Evolutionary conservation across 2,329 filamentous ascomycete species (phyloP).

Genomic region (Trichoderma sp.): DNA sequence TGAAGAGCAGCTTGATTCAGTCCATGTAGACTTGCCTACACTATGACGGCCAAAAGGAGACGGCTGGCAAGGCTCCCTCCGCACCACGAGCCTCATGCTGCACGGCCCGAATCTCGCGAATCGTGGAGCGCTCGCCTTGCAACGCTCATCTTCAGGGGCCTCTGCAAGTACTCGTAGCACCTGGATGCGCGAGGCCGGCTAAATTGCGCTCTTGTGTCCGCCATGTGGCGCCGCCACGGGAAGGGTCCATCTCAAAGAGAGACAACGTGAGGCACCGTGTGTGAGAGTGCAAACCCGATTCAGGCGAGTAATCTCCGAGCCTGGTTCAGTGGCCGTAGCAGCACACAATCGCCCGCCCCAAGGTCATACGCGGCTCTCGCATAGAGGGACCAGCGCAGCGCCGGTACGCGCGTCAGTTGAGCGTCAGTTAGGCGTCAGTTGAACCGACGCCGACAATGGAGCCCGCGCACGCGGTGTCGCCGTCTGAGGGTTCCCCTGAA

Average conservation of each 20-base stretch:
- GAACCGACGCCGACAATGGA: not conserved
- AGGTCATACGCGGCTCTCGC: constrained; percentile 1
- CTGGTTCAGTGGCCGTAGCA: not conserved
- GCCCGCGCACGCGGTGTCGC: not conserved
- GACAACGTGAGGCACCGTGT: not conserved
- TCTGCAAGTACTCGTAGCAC: not conserved
- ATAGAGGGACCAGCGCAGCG: not conserved
- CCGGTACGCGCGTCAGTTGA: not conserved
- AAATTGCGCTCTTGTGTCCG: not conserved
- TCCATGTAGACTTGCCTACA: not conserved
- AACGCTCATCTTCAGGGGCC: not conserved
- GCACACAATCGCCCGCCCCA: not conserved
- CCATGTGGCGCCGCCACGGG: not conserved
- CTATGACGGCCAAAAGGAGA: not conserved
- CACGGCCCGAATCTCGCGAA: constrained; percentile 19
- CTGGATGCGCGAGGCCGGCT: constrained; percentile 9
- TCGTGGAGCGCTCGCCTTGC: not conserved
- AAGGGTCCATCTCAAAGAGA: not conserved
- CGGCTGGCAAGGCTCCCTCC: not conserved
- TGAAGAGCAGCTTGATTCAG: not conserved
- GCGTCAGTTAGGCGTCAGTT: not conserved
- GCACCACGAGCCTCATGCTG: not conserved
- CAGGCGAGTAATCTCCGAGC: constrained; percentile 21
- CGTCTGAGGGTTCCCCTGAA: not conserved
- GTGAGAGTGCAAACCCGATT: constrained; percentile 9